Percentiles rank a stretch among this genome's conserved stretches.
phyloP scores from a whole-genome alignment of 192 early-diverging fungal species.

The Backusella tarrabulga region DNA sequence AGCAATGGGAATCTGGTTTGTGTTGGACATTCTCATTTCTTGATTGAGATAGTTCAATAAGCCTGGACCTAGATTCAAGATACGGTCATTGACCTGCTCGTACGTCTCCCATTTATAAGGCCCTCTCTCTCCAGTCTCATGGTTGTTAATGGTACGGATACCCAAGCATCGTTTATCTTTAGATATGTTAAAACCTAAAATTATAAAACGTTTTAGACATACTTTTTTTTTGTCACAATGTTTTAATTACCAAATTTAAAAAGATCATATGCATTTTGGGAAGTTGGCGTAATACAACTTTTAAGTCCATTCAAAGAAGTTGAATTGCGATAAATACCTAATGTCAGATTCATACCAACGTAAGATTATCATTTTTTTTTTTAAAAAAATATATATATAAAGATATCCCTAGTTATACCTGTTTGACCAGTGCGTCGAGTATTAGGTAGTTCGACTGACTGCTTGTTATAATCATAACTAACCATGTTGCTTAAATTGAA shows the following conservation, averaged over 20 bases:
- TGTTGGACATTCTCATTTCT: neutral
- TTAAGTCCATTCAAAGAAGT: slow-evolving; percentile 28
- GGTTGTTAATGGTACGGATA: slow-evolving; percentile 53
- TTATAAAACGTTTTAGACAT: neutral
- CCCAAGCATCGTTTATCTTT: slow-evolving; percentile 62
- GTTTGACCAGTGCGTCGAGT: slow-evolving; percentile 47
- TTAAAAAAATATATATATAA: neutral
- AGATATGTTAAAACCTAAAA: slow-evolving; percentile 47
- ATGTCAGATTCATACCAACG: neutral
- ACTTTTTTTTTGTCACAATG: neutral
- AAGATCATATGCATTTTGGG: slow-evolving; percentile 47
- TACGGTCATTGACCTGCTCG: slow-evolving; percentile 54
- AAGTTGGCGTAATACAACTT: slow-evolving; percentile 36
- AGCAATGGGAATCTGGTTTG: slow-evolving; percentile 15
- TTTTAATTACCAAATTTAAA: slow-evolving; percentile 42
- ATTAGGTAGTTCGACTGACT: slow-evolving; percentile 48
- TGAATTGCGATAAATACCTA: neutral
- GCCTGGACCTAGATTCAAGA: slow-evolving; percentile 65
- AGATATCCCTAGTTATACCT: slow-evolving; percentile 28
- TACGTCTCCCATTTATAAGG: slow-evolving; percentile 74
- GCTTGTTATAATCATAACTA: slow-evolving; percentile 45
- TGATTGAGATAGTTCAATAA: slow-evolving; percentile 56
- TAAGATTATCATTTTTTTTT: neutral
- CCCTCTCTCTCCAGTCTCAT: slow-evolving; percentile 56
- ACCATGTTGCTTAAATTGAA: neutral